A percentile compares a stretch with the other conserved stretches of the same genome.
phyloP scores from a whole-genome alignment of 140 eudicot genomes.

The Anethum foeniculum region DNA sequence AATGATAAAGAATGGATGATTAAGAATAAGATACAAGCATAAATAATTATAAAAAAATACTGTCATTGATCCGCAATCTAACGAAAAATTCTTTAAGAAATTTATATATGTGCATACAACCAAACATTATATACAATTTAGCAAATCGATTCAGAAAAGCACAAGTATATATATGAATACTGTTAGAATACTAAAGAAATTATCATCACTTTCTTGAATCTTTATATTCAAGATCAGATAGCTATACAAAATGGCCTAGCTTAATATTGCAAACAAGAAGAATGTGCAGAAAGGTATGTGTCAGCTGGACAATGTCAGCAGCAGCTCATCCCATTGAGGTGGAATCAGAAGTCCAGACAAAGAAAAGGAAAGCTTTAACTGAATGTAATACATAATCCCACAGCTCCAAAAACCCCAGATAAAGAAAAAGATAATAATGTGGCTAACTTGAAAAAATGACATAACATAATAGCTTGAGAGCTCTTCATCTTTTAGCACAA shows the following conservation, averaged over 20 bases:
- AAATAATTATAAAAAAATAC: neutral
- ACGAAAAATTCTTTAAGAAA: neutral
- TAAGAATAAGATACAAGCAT: neutral
- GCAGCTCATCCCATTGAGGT: neutral
- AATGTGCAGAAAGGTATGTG: neutral
- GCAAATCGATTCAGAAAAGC: constrained; percentile 2
- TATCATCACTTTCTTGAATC: neutral
- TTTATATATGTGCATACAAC: neutral
- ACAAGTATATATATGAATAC: neutral
- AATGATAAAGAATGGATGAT: neutral
- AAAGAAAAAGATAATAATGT: neutral
- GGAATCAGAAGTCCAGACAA: neutral
- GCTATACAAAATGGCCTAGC: neutral
- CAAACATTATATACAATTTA: neutral
- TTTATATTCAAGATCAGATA: too few relatives aligned
- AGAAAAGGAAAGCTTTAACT: neutral
- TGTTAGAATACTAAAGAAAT: neutral
- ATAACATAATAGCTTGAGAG: neutral
- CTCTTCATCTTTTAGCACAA: neutral
- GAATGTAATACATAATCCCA: neutral
- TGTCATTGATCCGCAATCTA: neutral
- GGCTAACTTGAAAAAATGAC: neutral
- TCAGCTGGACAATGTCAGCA: neutral
- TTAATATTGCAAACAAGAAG: neutral
- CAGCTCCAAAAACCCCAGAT: neutral